Evolutionary conservation across 225 moss, liverwort and hornwort species (phyloP).

Genomic region (Pseudisothecium myosuroides): DNA sequence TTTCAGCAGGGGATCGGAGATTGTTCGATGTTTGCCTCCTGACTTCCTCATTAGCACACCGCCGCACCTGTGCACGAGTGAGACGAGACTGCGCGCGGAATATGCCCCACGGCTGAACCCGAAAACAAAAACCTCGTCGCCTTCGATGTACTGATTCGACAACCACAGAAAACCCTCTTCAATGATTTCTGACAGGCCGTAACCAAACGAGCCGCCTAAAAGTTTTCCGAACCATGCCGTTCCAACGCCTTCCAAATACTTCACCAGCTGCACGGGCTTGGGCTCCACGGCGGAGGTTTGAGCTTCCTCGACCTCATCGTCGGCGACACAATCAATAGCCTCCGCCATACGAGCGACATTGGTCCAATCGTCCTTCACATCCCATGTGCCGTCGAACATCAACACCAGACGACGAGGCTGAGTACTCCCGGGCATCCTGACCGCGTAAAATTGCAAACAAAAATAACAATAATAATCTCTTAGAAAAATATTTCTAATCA

Average conservation of each 20-base stretch:
- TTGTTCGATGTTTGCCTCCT: not conserved
- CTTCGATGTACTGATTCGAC: conserved; percentile 10
- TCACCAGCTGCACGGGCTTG: conserved; percentile 27
- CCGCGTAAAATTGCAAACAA: not conserved
- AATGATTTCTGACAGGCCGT: conserved; percentile 20
- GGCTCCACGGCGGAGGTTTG: not conserved
- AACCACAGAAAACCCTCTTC: conserved; percentile 2
- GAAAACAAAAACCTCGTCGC: conserved; percentile 23
- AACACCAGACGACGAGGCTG: conserved; percentile 22
- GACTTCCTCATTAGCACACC: not conserved
- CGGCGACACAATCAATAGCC: conserved; percentile 9
- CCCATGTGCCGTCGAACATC: conserved; percentile 32
- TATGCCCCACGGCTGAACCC: conserved; percentile 38
- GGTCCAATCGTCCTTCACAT: conserved; percentile 6
- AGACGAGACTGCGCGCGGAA: conserved; percentile 30
- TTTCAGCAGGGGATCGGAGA: not conserved
- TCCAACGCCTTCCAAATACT: conserved; percentile 21
- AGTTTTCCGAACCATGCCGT: not conserved
- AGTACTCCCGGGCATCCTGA: conserved; percentile 9
- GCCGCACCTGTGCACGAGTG: conserved; percentile 6
- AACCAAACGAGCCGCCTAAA: conserved; percentile 16
- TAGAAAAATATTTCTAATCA: not conserved
- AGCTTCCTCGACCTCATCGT: not conserved
- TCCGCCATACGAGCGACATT: conserved; percentile 18
- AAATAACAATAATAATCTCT: not conserved